Evolutionary conservation across 2,329 filamentous ascomycete genomes (phyloP), one percentile per base, ranked within the genome.

Genomic region (Aspergillus sojae): DNA sequence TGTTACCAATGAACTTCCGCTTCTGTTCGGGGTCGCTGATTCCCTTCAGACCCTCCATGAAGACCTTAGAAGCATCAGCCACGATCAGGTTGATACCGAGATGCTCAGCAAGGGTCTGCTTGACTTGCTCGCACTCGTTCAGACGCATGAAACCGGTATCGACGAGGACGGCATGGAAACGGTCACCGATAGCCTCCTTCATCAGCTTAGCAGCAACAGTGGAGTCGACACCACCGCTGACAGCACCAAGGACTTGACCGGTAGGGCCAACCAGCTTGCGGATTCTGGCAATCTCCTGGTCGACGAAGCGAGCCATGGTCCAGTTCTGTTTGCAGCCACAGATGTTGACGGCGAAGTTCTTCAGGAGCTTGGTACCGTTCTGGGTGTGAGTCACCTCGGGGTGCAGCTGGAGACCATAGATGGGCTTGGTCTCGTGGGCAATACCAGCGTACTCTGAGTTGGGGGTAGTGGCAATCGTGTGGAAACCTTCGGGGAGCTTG

Each of bases 11-110:
- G 71, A 97, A 89, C 81, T 96, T 97, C 61, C 94, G 86, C 85
- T 97, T 97, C 75, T 86, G 86, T 80, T 98, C 94, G 0, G 94
- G 94, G 62, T 91, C 92, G 0, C 81, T 82, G 30, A 97, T 87
- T 21, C 93, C 94, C 68, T 87, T 86, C 1, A 98, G 87, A 28
- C 88, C 84, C 34, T 81, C 81, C n/a, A 97, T 83, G 83, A 98
- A 98, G 30, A 86, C 82, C 65, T 96, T 84, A 11, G 86, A 85
- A 0, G 88, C 93, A 75, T 98, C 91, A 2, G 96, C 88, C 32
- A 98, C 90, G 0, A 92, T 96, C 3, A 98, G 84, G 78, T 97
- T 95, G 78, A 98, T 96, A 1, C 92, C 92, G 0, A 98, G 86
- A 68, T 95, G 89, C 72, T 93, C 78, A 1, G 85, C 84, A 2